Evolutionary conservation across 768 basidiomycete species (phyloP).

Genomic region (Leccinum aurantiacum): DNA sequence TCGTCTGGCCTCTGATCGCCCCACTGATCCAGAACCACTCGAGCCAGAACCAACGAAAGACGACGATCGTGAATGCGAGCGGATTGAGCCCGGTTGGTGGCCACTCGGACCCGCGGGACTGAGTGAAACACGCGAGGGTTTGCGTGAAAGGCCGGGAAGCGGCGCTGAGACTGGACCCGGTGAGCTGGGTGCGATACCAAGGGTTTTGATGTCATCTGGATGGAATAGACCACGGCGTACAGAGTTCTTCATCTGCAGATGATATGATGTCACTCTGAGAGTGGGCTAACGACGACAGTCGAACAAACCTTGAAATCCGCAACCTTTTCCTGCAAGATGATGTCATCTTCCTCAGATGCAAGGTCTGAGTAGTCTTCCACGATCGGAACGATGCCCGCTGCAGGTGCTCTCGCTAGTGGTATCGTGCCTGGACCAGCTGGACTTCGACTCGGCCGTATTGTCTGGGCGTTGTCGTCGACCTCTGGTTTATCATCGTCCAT

Average conservation of each 20-base stretch:
- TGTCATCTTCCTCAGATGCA: conserved; percentile 74
- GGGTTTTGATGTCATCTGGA: conserved; percentile 84
- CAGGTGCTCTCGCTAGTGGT: conserved; percentile 59
- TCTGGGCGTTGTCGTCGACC: conserved; percentile 74
- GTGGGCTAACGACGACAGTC: neutral
- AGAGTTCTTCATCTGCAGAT: conserved; percentile 63
- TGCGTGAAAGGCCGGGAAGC: conserved; percentile 53
- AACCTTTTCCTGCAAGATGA: conserved; percentile 70
- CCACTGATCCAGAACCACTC: conserved; percentile 53
- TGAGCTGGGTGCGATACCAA: conserved; percentile 50
- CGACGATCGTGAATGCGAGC: conserved; percentile 58
- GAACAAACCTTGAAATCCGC: conserved; percentile 73
- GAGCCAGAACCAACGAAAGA: conserved; percentile 48
- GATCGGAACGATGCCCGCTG: conserved; percentile 62
- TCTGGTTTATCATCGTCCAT: conserved; percentile 55
- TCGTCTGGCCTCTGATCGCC: conserved; percentile 61
- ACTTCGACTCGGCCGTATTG: conserved; percentile 75
- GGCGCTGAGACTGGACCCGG: conserved; percentile 71
- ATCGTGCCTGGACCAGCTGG: conserved; percentile 53
- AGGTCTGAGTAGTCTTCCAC: conserved; percentile 93
- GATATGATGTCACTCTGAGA: neutral
- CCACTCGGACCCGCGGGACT: conserved; percentile 41
- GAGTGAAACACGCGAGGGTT: conserved; percentile 53
- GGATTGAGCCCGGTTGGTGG: conserved; percentile 27
- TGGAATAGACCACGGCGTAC: conserved; percentile 77